Evolutionary conservation across 768 basidiomycete genomes (phyloP), one percentile per base, ranked within the genome.

Genomic region (Suillus hirtellus): DNA sequence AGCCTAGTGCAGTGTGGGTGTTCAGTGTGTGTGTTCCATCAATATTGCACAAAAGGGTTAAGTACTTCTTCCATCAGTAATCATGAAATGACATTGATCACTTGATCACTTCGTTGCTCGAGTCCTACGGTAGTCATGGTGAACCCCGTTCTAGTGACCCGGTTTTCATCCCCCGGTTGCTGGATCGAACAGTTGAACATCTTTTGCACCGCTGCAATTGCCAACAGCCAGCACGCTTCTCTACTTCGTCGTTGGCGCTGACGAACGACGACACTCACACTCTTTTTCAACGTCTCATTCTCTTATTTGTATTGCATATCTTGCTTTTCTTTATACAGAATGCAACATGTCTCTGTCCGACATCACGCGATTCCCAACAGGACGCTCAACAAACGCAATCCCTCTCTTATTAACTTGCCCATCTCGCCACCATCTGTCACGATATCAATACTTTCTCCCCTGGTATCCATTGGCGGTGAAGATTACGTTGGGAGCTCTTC

Each of bases 391-490:
- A 74, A 72, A 55, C 80, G 82, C 64, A 73, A 75, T 19, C 80
- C 81, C 42, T 65, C 74, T 2, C 78, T 80, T 65, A 70, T 80
- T 46, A 74, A 76, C 42, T 67, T 80, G 3, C 73, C 79, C 38
- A 64, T 80, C 31, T 73, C 79, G 9, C 52, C 80, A 27, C 79
- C 80, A 15, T 75, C 79, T 9, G 68, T 83, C 43, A 81, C 83
- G 3, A 55, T 84, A 34, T 80, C 83, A 2, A 55, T 84, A 35
- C 67, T 81, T 37, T 70, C 71, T n/a, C 73, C 77, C 2, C 37
- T 85, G 19, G 59, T 79, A 37, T 37, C 35, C 43, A 72, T 83
- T 38, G 44, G 81, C 34, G 73, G 69, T 31, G 73, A 70, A 12
- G 67, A 3, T 17, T 19, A 64, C 35, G n/a, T 35, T 21, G 34